A percentile compares a stretch with the other conserved stretches of the same genome.
These are phyloP conservation scores for Emmonsiellopsis sp. DNA, from an alignment of 2,329 filamentous ascomycete species.

Conservation along the genomic window DNA sequence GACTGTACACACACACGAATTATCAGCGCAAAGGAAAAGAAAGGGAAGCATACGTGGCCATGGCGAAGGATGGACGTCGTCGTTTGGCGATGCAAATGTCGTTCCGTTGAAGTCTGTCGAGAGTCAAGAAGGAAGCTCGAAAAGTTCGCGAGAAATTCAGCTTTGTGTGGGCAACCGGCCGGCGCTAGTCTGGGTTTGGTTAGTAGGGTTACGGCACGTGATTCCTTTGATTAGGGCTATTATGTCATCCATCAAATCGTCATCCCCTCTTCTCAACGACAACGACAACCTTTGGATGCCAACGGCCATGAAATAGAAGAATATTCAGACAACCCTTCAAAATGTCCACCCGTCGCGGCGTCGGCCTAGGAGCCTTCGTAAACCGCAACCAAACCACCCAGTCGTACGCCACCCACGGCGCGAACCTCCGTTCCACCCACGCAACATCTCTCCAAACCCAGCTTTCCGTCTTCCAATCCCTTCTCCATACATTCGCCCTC, in stretches of 20 bases:
- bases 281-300: neutral
- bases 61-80: slow-evolving; percentile 43
- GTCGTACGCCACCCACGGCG: slow-evolving; percentile 85
- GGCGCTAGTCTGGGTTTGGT: slow-evolving; percentile 16
- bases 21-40: slow-evolving; percentile 27
- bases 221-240: slow-evolving; percentile 15
- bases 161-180: slow-evolving; percentile 26
- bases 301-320: neutral
- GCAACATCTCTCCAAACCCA: slow-evolving; percentile 82
- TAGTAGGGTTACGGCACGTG: slow-evolving; percentile 5
- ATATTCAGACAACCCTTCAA: neutral
- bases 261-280: neutral
- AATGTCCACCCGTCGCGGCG: slow-evolving; percentile 50
- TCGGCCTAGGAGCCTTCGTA: slow-evolving; percentile 84
- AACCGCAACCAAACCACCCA: slow-evolving; percentile 75
- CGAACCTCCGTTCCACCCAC: slow-evolving; percentile 73
- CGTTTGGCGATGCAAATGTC: slow-evolving; percentile 28
- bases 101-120: slow-evolving; percentile 15
- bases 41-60: slow-evolving; percentile 52
- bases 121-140: slow-evolving; percentile 16
- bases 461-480: slow-evolving; percentile 88
- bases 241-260: slow-evolving; percentile 14
- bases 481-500: slow-evolving; percentile 89
- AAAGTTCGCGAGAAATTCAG: slow-evolving; percentile 15
- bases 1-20: slow-evolving; percentile 40